Conservation (phyloP, 495 filamentous ascomycete species). For the Talaromyces ruber region DNA sequence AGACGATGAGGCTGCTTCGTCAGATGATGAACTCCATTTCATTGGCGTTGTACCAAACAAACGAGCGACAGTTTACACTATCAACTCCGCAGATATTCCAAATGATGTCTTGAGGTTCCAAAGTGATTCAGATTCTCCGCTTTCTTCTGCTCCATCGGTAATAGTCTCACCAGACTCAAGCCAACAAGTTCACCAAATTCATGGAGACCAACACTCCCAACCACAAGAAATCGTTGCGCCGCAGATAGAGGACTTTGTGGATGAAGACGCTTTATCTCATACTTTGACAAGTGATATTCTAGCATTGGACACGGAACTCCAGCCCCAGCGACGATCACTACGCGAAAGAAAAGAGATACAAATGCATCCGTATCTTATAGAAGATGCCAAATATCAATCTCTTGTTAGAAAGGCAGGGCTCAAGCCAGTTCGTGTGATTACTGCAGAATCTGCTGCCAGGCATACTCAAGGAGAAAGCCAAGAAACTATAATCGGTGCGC, state of each 20-base stretch:
- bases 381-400: conserved; percentile 56
- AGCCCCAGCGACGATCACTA: conserved; percentile 35
- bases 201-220: neutral
- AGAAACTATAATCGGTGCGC: conserved; percentile 24
- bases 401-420: conserved; percentile 54
- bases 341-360: conserved; percentile 68
- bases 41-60: neutral
- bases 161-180: neutral
- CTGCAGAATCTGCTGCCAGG: conserved; percentile 13
- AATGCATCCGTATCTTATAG: conserved; percentile 61
- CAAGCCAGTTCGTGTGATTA: conserved; percentile 48
- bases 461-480: conserved; percentile 47
- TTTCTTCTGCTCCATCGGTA: conserved; percentile 34
- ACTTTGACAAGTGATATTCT: conserved; percentile 3
- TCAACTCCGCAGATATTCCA: neutral
- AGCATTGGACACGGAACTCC: conserved; percentile 21
- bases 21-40: conserved; percentile 4
- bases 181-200: neutral
- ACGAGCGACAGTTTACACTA: neutral
- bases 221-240: neutral
- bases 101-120: neutral
- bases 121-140: conserved; percentile 22
- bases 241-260: neutral
- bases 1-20: neutral
- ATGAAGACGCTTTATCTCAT: neutral